Conservation (phyloP, 257 asterid genomes). For the Knoxia roxburghii region DNA sequence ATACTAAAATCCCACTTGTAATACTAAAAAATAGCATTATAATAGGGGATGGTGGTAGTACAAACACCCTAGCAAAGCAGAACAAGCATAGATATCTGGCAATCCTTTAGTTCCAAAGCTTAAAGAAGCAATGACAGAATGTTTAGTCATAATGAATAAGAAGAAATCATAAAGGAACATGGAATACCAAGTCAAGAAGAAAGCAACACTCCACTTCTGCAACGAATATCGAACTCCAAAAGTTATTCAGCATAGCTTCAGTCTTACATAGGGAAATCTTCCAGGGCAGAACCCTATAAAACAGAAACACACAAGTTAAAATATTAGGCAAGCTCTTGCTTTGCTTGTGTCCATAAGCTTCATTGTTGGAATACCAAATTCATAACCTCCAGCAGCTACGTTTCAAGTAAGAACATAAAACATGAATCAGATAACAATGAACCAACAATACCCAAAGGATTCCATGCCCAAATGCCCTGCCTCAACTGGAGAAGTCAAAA, state of each 20-base stretch:
- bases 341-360: neutral
- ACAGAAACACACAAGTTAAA: neutral
- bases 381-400: neutral
- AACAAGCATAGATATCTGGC: neutral
- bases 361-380: neutral
- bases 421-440: neutral
- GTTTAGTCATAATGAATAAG: conserved; percentile 1
- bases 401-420: no score
- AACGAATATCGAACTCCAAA: neutral
- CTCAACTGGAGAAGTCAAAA: conserved; percentile 40
- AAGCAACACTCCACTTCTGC: neutral
- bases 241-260: conserved; percentile 8
- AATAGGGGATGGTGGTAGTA: neutral
- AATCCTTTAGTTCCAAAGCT: neutral
- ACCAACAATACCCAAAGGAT: neutral
- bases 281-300: conserved; percentile 12
- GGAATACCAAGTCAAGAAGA: neutral
- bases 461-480: neutral
- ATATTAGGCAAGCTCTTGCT: neutral
- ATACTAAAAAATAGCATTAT: no score
- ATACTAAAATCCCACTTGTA: no score
- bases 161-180: neutral
- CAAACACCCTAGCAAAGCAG: conserved; percentile 1
- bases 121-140: neutral
- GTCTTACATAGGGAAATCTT: conserved; percentile 2